phyloP scores from a whole-genome alignment of 148 eudicot genomes.

The Dianthus caryophyllus region DNA sequence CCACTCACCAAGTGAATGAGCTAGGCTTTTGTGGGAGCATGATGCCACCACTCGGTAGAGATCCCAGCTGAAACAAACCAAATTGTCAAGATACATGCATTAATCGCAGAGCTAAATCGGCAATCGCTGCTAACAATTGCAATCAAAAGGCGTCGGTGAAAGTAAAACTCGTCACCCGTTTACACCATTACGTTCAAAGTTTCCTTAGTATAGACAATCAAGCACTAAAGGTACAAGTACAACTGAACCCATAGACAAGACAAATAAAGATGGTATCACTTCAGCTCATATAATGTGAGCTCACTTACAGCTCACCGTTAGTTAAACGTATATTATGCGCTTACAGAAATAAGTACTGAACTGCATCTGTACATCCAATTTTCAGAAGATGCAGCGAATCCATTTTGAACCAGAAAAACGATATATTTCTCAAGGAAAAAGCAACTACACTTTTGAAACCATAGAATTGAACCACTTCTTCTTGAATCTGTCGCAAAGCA shows the following conservation, averaged over 20 bases:
- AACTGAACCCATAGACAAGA: neutral
- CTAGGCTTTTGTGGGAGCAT: slow-evolving; percentile 31
- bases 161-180: neutral
- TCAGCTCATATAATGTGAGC: no score
- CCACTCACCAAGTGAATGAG: slow-evolving; percentile 29
- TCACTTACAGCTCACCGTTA: neutral
- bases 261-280: neutral
- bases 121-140: neutral
- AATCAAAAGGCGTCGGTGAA: neutral
- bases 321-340: neutral
- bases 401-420: neutral
- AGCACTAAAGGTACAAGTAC: neutral
- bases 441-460: neutral
- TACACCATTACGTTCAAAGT: neutral
- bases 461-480: no score
- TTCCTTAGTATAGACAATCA: neutral
- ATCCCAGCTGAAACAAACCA: slow-evolving; percentile 28
- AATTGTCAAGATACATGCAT: slow-evolving; percentile 1
- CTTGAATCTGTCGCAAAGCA: no score
- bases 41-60: slow-evolving; percentile 22
- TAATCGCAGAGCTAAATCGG: neutral
- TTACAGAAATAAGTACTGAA: neutral
- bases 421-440: neutral
- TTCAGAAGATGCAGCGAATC: neutral
- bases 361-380: neutral